Conservation (phyloP, 352 stramenopile species). For the Globisporangium nodosum region DNA sequence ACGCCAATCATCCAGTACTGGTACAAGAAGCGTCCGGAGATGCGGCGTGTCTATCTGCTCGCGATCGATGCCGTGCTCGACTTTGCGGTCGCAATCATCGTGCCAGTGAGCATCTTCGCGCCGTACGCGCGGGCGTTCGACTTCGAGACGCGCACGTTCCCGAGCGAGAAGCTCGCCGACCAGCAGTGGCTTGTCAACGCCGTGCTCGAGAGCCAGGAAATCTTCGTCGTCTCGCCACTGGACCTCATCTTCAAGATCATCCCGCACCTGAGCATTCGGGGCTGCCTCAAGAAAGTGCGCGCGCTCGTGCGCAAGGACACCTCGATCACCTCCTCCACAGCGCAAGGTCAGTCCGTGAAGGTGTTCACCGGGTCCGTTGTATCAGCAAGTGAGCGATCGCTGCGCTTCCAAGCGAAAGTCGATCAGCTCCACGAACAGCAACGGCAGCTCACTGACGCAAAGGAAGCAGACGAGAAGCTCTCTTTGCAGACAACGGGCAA, state of each 20-base stretch:
- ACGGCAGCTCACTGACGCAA: background rate
- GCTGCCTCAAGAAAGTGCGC: slow-evolving; percentile 13
- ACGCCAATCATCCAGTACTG: slow-evolving; percentile 10
- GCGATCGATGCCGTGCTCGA: slow-evolving; percentile 12
- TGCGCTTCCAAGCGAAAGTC: slow-evolving; percentile 10
- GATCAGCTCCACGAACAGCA: slow-evolving; percentile 6
- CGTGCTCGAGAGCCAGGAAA: slow-evolving; percentile 14
- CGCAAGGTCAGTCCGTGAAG: background rate
- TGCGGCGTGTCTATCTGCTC: slow-evolving; percentile 3
- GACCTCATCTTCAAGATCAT: slow-evolving; percentile 19
- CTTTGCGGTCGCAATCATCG: slow-evolving; percentile 10
- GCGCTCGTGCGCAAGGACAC: slow-evolving; percentile 15
- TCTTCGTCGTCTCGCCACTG: slow-evolving; percentile 13
- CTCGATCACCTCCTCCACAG: background rate
- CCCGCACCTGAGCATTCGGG: slow-evolving; percentile 15
- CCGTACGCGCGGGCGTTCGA: slow-evolving; percentile 11
- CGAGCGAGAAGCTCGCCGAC: slow-evolving; percentile 11
- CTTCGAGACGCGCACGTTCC: slow-evolving; percentile 3
- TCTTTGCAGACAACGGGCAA: background rate
- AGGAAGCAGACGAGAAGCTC: background rate
- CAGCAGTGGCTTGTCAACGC: slow-evolving; percentile 13
- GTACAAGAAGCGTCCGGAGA: slow-evolving; percentile 7
- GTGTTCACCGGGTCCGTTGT: background rate
- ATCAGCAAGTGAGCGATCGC: background rate
- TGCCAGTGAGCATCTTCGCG: slow-evolving; percentile 14